Conservation (phyloP, 345 rosid genomes). For the Geranium rotundifolium region DNA sequence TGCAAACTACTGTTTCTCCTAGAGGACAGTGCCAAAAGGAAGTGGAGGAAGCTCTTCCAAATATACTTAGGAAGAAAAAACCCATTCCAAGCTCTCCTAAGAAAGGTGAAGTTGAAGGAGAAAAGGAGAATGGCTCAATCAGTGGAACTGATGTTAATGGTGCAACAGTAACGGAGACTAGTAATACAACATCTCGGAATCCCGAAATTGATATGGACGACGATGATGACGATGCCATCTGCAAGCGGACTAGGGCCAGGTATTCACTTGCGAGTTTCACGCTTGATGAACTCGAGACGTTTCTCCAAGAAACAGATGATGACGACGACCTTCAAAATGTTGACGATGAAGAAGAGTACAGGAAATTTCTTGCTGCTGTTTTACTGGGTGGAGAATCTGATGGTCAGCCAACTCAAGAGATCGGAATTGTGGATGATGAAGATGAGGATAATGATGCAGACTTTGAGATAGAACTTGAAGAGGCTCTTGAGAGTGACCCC, state of each 20-base stretch:
- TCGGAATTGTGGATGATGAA: conserved; percentile 45
- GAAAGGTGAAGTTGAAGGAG: conserved; percentile 9
- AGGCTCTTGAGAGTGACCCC: conserved; percentile 79
- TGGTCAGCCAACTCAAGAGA: conserved; percentile 23
- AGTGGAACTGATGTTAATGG: conserved; percentile 11
- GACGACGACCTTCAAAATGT: conserved; percentile 77
- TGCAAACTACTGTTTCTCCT: conserved; percentile 18
- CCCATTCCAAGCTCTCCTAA: conserved; percentile 10
- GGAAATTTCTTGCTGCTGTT: conserved; percentile 86
- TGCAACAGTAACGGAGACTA: conserved; percentile 8
- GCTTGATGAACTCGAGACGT: conserved; percentile 92
- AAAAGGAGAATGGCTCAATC: conserved; percentile 14
- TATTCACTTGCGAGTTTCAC: conserved; percentile 78
- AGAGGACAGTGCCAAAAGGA: conserved; percentile 16
- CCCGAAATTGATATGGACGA: conserved; percentile 18
- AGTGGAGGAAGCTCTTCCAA: background rate
- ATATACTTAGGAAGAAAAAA: conserved; percentile 14
- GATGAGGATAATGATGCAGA: conserved; percentile 86
- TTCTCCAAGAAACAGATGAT: conserved; percentile 91
- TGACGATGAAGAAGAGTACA: conserved; percentile 81
- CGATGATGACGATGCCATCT: conserved; percentile 69
- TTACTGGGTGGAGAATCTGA: conserved; percentile 51
- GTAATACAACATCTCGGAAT: conserved; percentile 13
- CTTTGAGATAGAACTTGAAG: conserved; percentile 89
- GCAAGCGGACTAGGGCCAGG: conserved; percentile 79